Base-by-base conservation (phyloP, 768 basidiomycete species). In the Kwoniella heveanensis region DNA sequence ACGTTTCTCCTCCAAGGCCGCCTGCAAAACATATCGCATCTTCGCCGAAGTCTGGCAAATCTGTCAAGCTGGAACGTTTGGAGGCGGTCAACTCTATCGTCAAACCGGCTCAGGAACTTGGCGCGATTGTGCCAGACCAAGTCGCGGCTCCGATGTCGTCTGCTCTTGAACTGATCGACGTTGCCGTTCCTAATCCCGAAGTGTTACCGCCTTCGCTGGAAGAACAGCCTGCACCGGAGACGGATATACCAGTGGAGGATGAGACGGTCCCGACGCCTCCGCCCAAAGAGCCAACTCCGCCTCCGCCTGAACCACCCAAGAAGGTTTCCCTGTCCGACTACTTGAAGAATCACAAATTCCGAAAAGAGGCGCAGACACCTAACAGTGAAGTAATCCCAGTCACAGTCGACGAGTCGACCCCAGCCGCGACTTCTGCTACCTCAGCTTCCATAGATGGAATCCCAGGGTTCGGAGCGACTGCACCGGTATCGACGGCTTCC, bases 271-370 rank as follows among this genome's bases (percentile, higher is more conserved):
- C 56, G 2, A 56, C 64, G 2, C 50, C 64, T 32, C 64, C 68
- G 19, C 58, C 58, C 7, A 55, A 61, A 27, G 47, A 53, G 50
- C 63, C 67, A 4, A 65, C 70, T 6, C 71, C 71, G 13, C 69
- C 68, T 10, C 71, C 68, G 17, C 66, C 69, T 10, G 65, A 68
- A 27, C 70, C 69, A 21, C 64, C 66, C 6, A 71, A 71, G 62
- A 73, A 73, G 39, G 69, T 76, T 15, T 66, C 72, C 8, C 27
- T 76, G 1, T 58, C 70, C 0, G 74, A 76, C n/a, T 76, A 68
- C 32, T 55, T 76, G 19, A 71, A 71, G 32, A 68, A 46, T 21
- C 60, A 66, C 50, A 73, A 70, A 51, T 54, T 76, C 46, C 39
- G 66, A 32, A 73, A 71, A 58, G 71, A 72, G 30, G 49, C 53